phyloP scores from a whole-genome alignment of 345 rosid genomes.

The Citrus cavaleriei region DNA sequence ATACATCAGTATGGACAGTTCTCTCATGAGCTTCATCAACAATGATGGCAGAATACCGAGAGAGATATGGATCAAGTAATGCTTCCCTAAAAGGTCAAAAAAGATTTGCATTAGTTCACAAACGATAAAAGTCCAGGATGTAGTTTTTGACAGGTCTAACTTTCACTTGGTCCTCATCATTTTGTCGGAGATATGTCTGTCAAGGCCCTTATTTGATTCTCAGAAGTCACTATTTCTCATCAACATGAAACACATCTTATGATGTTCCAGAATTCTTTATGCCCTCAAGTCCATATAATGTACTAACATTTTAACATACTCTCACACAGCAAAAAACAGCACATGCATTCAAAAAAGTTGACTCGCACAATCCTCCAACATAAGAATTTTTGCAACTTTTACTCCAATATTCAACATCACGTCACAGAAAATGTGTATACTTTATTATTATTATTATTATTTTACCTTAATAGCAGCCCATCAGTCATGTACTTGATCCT shows the following conservation, averaged over 20 bases:
- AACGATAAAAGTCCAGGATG: conserved; percentile 5
- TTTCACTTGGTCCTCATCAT: neutral
- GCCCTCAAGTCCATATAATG: neutral
- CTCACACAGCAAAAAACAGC: neutral
- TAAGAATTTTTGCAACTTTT: neutral
- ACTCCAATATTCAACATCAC: neutral
- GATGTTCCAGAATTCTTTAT: neutral
- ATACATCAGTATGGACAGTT: conserved; percentile 88
- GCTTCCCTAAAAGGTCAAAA: conserved; percentile 59
- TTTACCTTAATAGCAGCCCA: conserved; percentile 76
- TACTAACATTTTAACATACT: neutral
- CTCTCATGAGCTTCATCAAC: conserved; percentile 98
- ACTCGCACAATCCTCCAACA: neutral
- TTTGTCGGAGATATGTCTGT: neutral
- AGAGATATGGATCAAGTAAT: conserved; percentile 75
- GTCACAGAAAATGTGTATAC: neutral
- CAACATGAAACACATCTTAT: neutral
- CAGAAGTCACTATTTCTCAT: neutral
- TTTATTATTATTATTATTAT: neutral
- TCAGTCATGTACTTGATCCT: conserved; percentile 93
- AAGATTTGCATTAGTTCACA: conserved; percentile 16
- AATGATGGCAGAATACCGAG: conserved; percentile 75
- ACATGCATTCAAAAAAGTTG: neutral
- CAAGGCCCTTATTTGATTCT: neutral
- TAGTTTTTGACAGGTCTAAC: neutral